Conservation (phyloP, 257 asterid genomes). For the Gynochthodes officinalis region DNA sequence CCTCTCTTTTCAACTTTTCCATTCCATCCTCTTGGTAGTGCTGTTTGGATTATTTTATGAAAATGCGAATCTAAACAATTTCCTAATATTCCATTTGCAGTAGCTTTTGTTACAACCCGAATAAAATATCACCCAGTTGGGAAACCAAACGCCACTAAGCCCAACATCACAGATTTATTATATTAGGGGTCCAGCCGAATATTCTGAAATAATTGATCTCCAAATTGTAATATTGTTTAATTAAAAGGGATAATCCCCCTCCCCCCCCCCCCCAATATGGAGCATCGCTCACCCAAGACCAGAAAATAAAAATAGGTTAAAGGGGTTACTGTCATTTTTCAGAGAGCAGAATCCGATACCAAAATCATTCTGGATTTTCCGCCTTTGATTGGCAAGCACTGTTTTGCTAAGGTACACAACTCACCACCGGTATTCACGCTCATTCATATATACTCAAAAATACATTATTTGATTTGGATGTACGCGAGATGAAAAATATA, state of each 20-base stretch:
- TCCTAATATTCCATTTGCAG: neutral
- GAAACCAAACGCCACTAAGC: slow-evolving; percentile 8
- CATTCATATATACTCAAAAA: no score
- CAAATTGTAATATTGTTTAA: neutral
- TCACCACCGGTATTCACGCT: no score
- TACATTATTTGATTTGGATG: no score
- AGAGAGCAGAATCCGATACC: neutral
- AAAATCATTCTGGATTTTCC: neutral
- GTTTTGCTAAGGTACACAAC: no score
- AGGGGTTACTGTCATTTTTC: neutral
- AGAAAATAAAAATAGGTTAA: neutral
- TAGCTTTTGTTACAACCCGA: neutral
- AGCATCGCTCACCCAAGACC: neutral
- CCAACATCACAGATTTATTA: neutral
- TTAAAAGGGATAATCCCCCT: neutral
- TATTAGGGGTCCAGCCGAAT: neutral
- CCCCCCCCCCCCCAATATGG: no score
- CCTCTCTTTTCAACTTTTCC: no score
- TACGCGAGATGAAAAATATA: no score
- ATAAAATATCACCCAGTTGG: neutral
- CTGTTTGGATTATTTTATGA: neutral
- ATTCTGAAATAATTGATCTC: slow-evolving; percentile 3
- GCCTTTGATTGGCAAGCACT: neutral
- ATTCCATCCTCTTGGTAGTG: no score
- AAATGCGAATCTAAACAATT: neutral